phyloP scores from a whole-genome alignment of 805 yeast genomes.

The Metschnikowia amazonensis region DNA sequence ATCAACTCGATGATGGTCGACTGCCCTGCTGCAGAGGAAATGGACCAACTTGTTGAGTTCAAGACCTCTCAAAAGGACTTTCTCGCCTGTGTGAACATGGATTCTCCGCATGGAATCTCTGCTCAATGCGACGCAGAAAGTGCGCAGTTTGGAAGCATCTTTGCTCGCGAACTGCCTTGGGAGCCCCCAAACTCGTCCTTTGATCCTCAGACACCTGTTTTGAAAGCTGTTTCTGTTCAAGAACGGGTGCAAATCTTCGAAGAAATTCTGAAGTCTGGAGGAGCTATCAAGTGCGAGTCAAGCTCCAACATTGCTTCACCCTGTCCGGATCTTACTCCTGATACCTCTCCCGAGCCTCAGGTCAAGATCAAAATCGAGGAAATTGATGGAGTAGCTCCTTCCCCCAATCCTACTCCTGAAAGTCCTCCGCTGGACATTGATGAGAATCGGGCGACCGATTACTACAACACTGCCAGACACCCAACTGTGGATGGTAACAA shows the following conservation, averaged over 20 bases:
- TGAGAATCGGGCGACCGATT: not conserved
- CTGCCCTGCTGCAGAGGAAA: not conserved
- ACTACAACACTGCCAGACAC: not conserved
- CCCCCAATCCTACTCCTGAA: not conserved
- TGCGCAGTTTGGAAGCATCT: not conserved
- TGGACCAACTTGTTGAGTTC: not conserved
- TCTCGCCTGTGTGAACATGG: not conserved
- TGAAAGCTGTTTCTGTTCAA: not conserved
- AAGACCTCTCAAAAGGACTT: not conserved
- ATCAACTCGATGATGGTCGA: not conserved
- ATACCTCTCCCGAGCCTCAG: not conserved
- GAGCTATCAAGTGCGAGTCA: not conserved
- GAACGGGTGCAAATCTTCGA: not conserved
- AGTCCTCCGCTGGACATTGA: not conserved
- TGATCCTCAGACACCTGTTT: not conserved
- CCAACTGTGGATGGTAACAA: conserved; percentile 1
- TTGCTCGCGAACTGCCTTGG: not conserved
- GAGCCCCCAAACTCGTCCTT: not conserved
- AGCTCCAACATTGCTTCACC: not conserved
- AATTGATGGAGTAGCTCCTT: not conserved
- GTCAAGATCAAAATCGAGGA: not conserved
- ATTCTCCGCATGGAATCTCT: not conserved
- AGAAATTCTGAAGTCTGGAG: not conserved
- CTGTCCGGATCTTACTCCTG: not conserved
- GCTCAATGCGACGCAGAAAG: not conserved